phyloP scores from a whole-genome alignment of 495 filamentous ascomycete species.

The Xylaria acuta region DNA sequence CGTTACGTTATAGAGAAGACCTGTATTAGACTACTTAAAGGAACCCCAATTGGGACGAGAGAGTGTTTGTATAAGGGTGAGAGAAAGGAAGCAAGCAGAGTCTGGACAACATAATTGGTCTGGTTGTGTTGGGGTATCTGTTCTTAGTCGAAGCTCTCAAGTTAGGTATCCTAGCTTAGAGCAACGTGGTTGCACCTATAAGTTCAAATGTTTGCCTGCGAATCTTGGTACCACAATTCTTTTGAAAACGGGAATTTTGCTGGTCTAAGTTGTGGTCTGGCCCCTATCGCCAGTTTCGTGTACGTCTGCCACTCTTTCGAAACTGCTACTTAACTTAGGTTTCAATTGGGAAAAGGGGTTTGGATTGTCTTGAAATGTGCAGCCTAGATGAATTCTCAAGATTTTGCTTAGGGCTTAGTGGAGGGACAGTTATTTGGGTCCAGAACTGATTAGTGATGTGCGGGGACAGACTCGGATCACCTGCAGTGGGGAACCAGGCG shows the following conservation, averaged over 20 bases:
- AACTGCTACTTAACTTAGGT: not conserved
- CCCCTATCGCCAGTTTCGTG: not conserved
- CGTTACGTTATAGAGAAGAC: not conserved
- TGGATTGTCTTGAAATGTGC: not conserved
- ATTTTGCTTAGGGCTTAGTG: not conserved
- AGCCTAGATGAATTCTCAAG: not conserved
- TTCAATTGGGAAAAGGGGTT: not conserved
- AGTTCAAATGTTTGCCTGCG: not conserved
- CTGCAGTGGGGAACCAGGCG: constrained; percentile 16
- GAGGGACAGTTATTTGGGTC: constrained; percentile 1
- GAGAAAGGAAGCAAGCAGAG: not conserved
- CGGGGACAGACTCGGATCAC: constrained; percentile 6
- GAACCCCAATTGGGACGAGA: not conserved
- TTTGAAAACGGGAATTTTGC: not conserved
- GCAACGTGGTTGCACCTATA: not conserved
- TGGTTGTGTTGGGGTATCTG: not conserved
- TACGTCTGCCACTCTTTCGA: not conserved
- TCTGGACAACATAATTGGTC: not conserved
- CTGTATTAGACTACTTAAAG: not conserved
- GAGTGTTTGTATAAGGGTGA: not conserved
- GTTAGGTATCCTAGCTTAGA: constrained; percentile 2
- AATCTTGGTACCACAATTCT: not conserved
- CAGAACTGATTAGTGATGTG: constrained; percentile 18
- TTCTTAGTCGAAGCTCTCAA: not conserved
- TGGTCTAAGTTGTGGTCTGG: not conserved